Conservation (phyloP, 2,329 filamentous ascomycete genomes). For the Fonsecaea erecta region DNA sequence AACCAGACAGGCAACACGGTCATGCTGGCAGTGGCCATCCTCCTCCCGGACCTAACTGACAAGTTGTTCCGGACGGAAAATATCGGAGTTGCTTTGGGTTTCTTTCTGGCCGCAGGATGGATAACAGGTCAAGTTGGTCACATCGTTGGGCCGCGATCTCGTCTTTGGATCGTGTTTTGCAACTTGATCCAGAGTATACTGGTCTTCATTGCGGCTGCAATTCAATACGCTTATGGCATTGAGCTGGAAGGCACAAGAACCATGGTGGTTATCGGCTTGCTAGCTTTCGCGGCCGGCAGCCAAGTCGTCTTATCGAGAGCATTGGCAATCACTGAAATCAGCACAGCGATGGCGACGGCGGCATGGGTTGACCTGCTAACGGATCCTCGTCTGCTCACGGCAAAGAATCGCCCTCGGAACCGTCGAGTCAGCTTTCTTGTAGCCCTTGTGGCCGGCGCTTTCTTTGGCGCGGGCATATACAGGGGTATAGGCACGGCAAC, state of each 20-base stretch:
- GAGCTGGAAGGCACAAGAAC: constrained; percentile 46
- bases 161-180: constrained; percentile 60
- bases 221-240: constrained; percentile 43
- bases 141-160: constrained; percentile 54
- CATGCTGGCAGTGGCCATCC: constrained; percentile 58
- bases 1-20: constrained; percentile 71
- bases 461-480: constrained; percentile 53
- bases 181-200: constrained; percentile 61
- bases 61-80: constrained; percentile 59
- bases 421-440: constrained; percentile 57
- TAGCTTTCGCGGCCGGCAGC: constrained; percentile 62
- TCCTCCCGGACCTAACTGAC: constrained; percentile 53
- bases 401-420: constrained; percentile 57
- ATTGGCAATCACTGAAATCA: constrained; percentile 64
- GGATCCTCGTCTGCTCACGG: constrained; percentile 56
- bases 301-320: constrained; percentile 64
- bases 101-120: constrained; percentile 62
- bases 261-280: constrained; percentile 54
- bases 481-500: constrained; percentile 19
- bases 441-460: constrained; percentile 54
- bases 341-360: constrained; percentile 67
- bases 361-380: constrained; percentile 66
- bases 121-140: constrained; percentile 63
- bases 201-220: constrained; percentile 58
- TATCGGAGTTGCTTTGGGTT: constrained; percentile 59